Percentiles rank a stretch among this genome's conserved stretches.
Evolutionary conservation across 2,329 filamentous ascomycete species (phyloP).

Genomic region (Cytospora piceicola): DNA sequence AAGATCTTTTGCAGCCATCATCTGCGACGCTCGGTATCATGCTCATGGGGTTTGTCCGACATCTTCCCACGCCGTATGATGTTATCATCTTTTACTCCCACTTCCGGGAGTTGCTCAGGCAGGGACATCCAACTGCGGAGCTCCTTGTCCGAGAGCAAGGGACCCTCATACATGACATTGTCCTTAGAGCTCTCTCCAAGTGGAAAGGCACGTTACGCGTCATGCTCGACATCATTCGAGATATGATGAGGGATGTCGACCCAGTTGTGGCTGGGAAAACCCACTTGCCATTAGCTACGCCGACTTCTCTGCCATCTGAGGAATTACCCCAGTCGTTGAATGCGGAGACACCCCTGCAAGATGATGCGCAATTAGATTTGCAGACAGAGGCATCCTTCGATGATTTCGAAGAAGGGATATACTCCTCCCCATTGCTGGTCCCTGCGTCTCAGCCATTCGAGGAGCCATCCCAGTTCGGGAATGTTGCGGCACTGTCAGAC

Average conservation of each 20-base stretch:
- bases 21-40: conserved; percentile 50
- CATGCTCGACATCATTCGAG: conserved; percentile 52
- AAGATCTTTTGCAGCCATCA: conserved; percentile 41
- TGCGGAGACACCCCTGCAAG: neutral
- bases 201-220: conserved; percentile 46
- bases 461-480: neutral
- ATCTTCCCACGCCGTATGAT: conserved; percentile 44
- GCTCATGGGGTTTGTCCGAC: conserved; percentile 51
- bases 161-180: conserved; percentile 53
- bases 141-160: conserved; percentile 46
- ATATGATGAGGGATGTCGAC: conserved; percentile 52
- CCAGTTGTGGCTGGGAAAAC: conserved; percentile 17
- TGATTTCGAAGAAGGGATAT: neutral
- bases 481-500: neutral
- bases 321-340: neutral
- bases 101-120: conserved; percentile 48
- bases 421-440: too few species aligned
- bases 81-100: conserved; percentile 52
- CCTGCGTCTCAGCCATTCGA: too few species aligned
- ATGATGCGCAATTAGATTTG: neutral
- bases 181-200: conserved; percentile 53
- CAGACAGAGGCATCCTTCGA: neutral
- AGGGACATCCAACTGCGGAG: conserved; percentile 42
- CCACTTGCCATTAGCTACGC: neutral
- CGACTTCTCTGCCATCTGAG: neutral